Evolutionary conservation across 805 yeast species (phyloP), one percentile per base, ranked within the genome.

Genomic region (Starmera caribaea): DNA sequence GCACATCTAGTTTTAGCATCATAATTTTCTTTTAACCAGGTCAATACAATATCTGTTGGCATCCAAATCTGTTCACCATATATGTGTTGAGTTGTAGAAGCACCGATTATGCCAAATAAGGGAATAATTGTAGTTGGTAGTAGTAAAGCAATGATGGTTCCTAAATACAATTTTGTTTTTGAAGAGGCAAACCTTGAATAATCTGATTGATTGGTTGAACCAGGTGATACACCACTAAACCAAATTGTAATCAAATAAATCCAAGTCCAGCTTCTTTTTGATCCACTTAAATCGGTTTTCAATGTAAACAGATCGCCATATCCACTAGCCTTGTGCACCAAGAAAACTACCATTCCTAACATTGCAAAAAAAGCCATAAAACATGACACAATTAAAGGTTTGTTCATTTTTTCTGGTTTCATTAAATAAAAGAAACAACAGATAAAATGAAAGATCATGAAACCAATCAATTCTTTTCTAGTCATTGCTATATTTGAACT

Each of bases 111-210:
- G 45, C 71, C 71, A 50, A 66, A 62, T 10, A 68, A 50, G 3
- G 73, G 73, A 26, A 68, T 63, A 30, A 68, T 40, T 16, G 69
- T 62, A 2, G 72, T 61, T 35, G 66, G 66, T 27, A 61, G 48
- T 37, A 60, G 47, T 28, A 61, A 45, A 3, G 61, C 66, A 35
- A 44, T 16, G 10, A 41, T 45, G 2, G 48, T 45, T 24, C 57
- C 57, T 5, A 35, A 9, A 42, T 45, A 51, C 15, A 59, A 43
- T 29, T 42, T 48, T 13, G 37, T 44, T 16, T 48, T 52, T 32
- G 61, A 58, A 15, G 63, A 45, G 0, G 63, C 53, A 43, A 57
- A 61, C 44, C 59, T 47, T 16, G 67, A 52, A 39, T 51, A 62
- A 41, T 63, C 68, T 30, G 61, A 48, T 42, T 59, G 63, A 38